Evolutionary conservation across 2,329 filamentous ascomycete species (phyloP), one percentile per base, ranked within the genome.

Genomic region (Amylocarpus encephaloides): DNA sequence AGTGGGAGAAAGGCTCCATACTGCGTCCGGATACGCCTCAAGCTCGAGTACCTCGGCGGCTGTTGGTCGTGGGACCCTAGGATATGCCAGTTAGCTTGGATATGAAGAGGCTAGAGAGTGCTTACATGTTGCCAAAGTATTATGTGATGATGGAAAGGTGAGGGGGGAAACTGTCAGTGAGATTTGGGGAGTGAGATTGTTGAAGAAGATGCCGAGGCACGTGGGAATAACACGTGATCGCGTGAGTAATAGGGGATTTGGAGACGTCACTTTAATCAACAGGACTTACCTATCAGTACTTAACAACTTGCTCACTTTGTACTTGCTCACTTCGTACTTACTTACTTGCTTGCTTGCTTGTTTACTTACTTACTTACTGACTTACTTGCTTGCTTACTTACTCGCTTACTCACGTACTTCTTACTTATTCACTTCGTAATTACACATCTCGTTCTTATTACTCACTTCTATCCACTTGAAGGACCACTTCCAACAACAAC

Each of bases 1-100:
- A 43, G 81, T 75, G 5, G 88, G 83, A 59, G 82, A 75, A 18
- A 94, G 77, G 26, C 78, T 72, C 84, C 85, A 91, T 67, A 82
- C 72, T 1, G 80, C 77, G 43, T 84, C 77, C 3, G 76, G 70
- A 60, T 79, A 91, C 43, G 86, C 80, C 0, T 84, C 83, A 61
- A 86, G 83, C 38, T 75, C 69, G 54, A 79, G 66, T 30, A 85
- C 78, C 62, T 86, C 76, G 33, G 76, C 77, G 5, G 74, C 72
- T 3, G 76, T 77, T 35, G 62, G 64, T 44, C 62, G 55, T 45
- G 48, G 48, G 19, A 51, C 54, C 59, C 57, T 62, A 33, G 43
- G 12, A 26, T 10, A 7, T 6, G 26, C 9, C 16, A 40, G 38
- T 40, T n/a, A n/a, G n/a, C n/a, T 16, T 36, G 38, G 5, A 19